These are phyloP conservation scores for Neoboletus magnificus DNA, from an alignment of 768 basidiomycete species.

Conservation along the genomic window DNA sequence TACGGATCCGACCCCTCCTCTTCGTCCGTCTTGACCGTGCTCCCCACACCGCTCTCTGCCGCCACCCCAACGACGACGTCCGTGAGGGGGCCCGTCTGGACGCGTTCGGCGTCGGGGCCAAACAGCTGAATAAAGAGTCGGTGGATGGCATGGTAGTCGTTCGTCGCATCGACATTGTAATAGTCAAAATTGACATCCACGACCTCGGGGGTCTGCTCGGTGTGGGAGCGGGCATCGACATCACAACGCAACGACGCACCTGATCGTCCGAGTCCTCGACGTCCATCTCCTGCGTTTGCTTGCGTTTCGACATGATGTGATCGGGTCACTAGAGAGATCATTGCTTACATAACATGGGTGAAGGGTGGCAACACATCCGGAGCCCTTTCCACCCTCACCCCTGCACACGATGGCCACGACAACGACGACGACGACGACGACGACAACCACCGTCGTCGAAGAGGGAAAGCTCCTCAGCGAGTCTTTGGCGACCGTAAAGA, in stretches of 20 bases:
- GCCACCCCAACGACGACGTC: conserved; percentile 78
- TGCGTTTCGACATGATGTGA: conserved; percentile 50
- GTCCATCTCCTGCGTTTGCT: conserved; percentile 37
- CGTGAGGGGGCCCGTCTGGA: conserved; percentile 71
- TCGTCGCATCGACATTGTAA: conserved; percentile 75
- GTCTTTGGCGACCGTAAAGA: conserved; percentile 81
- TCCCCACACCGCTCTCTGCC: conserved; percentile 71
- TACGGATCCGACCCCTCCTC: conserved; percentile 62
- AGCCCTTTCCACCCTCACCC: conserved; percentile 5
- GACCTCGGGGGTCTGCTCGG: conserved; percentile 14
- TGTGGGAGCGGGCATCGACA: too few relatives aligned
- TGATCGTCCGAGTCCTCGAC: conserved; percentile 38
- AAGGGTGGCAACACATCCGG: conserved; percentile 2
- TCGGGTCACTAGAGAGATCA: too few relatives aligned
- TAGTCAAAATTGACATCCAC: conserved; percentile 69
- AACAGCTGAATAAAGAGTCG: conserved; percentile 69
- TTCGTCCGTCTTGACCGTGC: conserved; percentile 85
- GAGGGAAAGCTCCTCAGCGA: conserved; percentile 85
- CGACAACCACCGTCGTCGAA: conserved; percentile 43
- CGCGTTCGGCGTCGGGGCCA: conserved; percentile 62
- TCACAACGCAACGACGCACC: too few relatives aligned
- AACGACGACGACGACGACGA: conserved; percentile 13
- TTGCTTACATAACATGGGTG: conserved; percentile 19
- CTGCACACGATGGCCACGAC: conserved; percentile 22
- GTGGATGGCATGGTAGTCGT: conserved; percentile 87